These are phyloP conservation scores for Rubus idaeus DNA, from an alignment of 306 rosid species.

Conservation along the genomic window DNA sequence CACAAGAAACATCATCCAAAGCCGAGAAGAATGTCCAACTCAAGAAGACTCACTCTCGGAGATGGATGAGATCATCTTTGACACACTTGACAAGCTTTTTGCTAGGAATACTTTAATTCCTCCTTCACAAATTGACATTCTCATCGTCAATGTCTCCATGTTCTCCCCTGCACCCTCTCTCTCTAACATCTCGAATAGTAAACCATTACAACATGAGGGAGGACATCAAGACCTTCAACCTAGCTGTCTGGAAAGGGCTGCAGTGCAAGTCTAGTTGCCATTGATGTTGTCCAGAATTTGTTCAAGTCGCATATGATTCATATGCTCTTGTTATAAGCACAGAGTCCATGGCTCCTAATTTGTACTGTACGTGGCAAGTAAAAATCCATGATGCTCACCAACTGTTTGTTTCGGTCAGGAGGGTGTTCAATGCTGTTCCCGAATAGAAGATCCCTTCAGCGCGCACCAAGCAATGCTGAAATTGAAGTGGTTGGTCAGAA, in stretches of 20 bases:
- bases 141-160: conserved; percentile 67
- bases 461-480: conserved; percentile 51
- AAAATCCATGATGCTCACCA: conserved; percentile 75
- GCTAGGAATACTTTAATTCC: conserved; percentile 28
- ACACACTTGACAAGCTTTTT: conserved; percentile 68
- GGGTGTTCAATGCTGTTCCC: conserved; percentile 78
- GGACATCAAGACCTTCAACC: conserved; percentile 58
- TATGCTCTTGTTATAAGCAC: conserved; percentile 74
- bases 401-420: conserved; percentile 77
- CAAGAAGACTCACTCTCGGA: conserved; percentile 42
- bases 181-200: conserved; percentile 58
- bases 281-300: conserved; percentile 66
- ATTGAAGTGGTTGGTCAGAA: conserved; percentile 60
- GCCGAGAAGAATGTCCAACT: conserved; percentile 42
- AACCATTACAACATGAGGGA: conserved; percentile 73
- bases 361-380: conserved; percentile 75
- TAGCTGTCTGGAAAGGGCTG: conserved; percentile 94
- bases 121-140: conserved; percentile 61
- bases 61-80: conserved; percentile 65
- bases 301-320: conserved; percentile 44
- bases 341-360: conserved; percentile 70
- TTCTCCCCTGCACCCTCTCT: conserved; percentile 76
- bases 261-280: conserved; percentile 68
- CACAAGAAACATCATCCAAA: conserved; percentile 55
- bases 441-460: conserved; percentile 37